Evolutionary conservation across 2,329 filamentous ascomycete genomes (phyloP).

Genomic region (Fusarium neocosmosporiellum): DNA sequence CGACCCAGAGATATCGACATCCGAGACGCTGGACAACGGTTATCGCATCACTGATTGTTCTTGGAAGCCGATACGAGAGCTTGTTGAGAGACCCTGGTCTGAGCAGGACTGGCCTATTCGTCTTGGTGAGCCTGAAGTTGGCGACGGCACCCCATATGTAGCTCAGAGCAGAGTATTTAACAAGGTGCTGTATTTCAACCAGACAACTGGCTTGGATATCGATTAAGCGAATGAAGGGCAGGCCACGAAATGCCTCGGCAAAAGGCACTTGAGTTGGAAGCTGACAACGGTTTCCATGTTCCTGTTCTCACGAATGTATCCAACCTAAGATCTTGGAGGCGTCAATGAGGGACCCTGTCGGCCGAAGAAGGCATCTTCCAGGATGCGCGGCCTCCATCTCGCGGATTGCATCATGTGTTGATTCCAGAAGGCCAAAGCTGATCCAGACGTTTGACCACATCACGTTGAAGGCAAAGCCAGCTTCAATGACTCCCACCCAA

Average conservation of each 20-base stretch:
- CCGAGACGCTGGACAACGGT: not conserved
- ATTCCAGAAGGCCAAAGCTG: not conserved
- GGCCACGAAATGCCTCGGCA: not conserved
- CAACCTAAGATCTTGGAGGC: not conserved
- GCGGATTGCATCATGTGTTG: not conserved
- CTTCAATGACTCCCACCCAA: not conserved
- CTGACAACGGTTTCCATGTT: not conserved
- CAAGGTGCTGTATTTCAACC: not conserved
- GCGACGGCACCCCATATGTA: slow-evolving; percentile 21
- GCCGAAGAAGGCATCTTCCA: not conserved
- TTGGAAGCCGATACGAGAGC: not conserved
- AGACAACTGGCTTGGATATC: not conserved
- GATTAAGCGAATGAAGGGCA: slow-evolving; percentile 4
- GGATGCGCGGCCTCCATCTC: not conserved
- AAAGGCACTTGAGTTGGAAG: not conserved
- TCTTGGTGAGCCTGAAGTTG: slow-evolving; percentile 15
- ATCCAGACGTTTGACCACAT: not conserved
- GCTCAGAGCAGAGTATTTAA: slow-evolving; percentile 16
- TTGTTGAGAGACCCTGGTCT: not conserved
- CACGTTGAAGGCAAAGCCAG: not conserved
- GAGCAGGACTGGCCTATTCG: not conserved
- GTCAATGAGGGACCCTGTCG: not conserved
- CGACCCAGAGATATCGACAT: slow-evolving; percentile 16
- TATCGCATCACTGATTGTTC: slow-evolving; percentile 6
- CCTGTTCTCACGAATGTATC: not conserved